These are phyloP conservation scores for Tulasnella sp. DNA, from an alignment of 768 basidiomycete genomes.

Conservation along the genomic window DNA sequence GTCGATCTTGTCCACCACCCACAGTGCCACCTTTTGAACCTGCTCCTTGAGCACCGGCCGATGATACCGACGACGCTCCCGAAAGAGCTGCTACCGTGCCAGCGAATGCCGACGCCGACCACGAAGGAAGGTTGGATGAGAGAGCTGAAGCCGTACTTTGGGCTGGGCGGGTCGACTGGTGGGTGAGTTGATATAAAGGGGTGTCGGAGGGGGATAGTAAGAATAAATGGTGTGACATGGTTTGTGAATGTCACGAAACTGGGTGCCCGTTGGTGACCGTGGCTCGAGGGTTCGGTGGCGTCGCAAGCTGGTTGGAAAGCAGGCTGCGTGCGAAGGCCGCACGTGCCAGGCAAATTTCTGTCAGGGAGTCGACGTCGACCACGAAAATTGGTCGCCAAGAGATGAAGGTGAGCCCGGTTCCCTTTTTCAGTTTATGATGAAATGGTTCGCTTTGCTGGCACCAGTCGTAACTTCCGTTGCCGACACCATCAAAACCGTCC, in stretches of 20 bases:
- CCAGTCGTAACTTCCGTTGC: slow-evolving; percentile 10
- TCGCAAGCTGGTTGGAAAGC: background rate
- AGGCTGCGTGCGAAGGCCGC: background rate
- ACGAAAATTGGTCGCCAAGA: background rate
- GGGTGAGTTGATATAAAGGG: slow-evolving; percentile 77
- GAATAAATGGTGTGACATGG: slow-evolving; percentile 85
- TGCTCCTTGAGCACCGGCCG: slow-evolving; percentile 30
- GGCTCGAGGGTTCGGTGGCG: background rate
- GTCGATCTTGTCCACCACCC: slow-evolving; percentile 79
- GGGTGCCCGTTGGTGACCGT: no score
- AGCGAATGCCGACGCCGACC: slow-evolving; percentile 89
- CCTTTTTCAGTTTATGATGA: background rate
- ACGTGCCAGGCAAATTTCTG: background rate
- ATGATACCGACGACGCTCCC: slow-evolving; percentile 64
- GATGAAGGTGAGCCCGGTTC: background rate
- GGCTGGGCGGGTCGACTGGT: slow-evolving; percentile 72
- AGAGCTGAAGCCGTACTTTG: slow-evolving; percentile 59
- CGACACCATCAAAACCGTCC: slow-evolving; percentile 7
- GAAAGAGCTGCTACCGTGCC: slow-evolving; percentile 83
- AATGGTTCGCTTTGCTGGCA: slow-evolving; percentile 19
- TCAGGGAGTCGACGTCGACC: background rate
- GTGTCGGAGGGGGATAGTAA: slow-evolving; percentile 82
- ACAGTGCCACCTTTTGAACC: slow-evolving; percentile 51
- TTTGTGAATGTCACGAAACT: no score
- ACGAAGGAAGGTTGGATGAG: slow-evolving; percentile 77